phyloP scores from a whole-genome alignment of 2,329 filamentous ascomycete genomes.

The Triangularia setosa region DNA sequence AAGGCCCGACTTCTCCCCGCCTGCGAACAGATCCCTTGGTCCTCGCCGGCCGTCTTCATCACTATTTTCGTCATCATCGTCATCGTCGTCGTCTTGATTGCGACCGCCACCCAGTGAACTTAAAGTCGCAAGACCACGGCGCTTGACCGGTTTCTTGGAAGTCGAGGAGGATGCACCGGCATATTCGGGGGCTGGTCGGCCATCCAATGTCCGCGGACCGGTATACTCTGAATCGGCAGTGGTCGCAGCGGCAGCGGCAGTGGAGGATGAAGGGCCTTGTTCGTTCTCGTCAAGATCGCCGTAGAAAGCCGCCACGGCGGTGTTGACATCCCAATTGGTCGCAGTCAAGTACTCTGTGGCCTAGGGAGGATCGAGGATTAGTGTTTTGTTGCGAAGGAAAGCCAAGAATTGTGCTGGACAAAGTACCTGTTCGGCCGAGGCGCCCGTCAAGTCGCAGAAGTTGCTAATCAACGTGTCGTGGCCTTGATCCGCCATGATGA shows the following conservation, averaged over 20 bases:
- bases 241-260: conserved; percentile 27
- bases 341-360: conserved; percentile 63
- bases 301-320: conserved; percentile 61
- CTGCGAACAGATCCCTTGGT: conserved; percentile 70
- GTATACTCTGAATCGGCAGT: conserved; percentile 45
- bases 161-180: conserved; percentile 33
- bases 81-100: conserved; percentile 52
- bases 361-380: conserved; percentile 37
- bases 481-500: conserved; percentile 39
- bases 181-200: conserved; percentile 51
- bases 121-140: conserved; percentile 58
- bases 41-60: conserved; percentile 55
- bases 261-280: conserved; percentile 41
- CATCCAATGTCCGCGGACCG: conserved; percentile 60
- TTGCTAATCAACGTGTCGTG: conserved; percentile 46
- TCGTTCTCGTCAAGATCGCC: conserved; percentile 52
- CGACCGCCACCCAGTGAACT: conserved; percentile 51
- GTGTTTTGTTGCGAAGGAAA: neutral
- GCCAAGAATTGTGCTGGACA: neutral
- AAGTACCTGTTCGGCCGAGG: conserved; percentile 44
- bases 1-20: conserved; percentile 76
- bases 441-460: conserved; percentile 55
- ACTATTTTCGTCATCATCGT: conserved; percentile 57
- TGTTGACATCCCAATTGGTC: conserved; percentile 62
- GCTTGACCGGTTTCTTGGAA: conserved; percentile 46